phyloP scores from a whole-genome alignment of 371 early-diverging fungal species.

The Lichtheimia hyalospora region DNA sequence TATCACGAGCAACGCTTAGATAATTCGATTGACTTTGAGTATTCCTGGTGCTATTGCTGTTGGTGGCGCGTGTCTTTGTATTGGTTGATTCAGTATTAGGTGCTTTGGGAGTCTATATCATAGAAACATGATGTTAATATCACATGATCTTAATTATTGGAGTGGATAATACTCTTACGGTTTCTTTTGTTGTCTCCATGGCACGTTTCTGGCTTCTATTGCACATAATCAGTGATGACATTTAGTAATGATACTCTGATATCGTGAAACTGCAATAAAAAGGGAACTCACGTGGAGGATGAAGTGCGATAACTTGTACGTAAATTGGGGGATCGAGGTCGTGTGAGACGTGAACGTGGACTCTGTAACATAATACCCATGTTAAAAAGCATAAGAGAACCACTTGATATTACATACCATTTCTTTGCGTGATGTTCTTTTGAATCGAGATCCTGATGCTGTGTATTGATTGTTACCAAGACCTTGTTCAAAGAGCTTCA shows the following conservation, averaged over 20 bases:
- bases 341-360: conserved; percentile 6
- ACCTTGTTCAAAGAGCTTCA: conserved; percentile 21
- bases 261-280: too few relatives aligned
- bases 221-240: neutral
- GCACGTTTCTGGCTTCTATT: neutral
- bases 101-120: too few relatives aligned
- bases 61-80: neutral
- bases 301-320: conserved; percentile 14
- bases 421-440: neutral
- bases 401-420: neutral
- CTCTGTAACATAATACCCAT: neutral
- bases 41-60: neutral
- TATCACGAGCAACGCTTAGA: neutral
- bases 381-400: too few relatives aligned
- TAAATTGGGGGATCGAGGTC: conserved; percentile 17
- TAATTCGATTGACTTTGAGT: neutral
- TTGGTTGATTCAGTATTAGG: neutral
- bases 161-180: neutral
- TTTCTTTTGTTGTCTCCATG: neutral
- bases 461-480: conserved; percentile 5
- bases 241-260: neutral
- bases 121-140: too few relatives aligned
- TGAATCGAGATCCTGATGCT: neutral
- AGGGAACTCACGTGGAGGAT: neutral
- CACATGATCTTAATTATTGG: too few relatives aligned